Base-by-base conservation (phyloP, 2,329 filamentous ascomycete genomes). In the Ceratocystis variospora region DNA sequence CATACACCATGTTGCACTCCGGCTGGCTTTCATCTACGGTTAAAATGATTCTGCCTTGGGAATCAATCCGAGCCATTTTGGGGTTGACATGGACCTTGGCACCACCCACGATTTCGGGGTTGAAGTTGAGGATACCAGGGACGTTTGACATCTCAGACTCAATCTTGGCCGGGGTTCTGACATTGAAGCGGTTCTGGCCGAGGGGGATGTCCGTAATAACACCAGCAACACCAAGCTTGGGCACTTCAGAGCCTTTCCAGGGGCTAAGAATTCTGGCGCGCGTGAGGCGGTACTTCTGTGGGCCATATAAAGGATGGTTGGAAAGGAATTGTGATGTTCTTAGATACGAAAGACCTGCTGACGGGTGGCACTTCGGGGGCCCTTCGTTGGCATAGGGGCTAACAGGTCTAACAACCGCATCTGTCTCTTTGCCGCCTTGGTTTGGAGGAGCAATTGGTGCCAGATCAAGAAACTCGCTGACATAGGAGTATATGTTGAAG, bases 381-480 rank as follows among this genome's bases (percentile, higher is more conserved):
- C 83, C 83, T 15, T 75, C 72, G 61, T 76, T 75, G 10, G 79
- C 78, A 69, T 83, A 85, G 0, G 80, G 80, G 68, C 73, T 78
- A 33, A 70, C 69, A 28, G 68, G 67, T 19, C 63, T 65, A 10
- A 67, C 41, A 2, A 69, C 45, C 19, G 31, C 62, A 59, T 59
- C 28, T n/a, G 55, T 10, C 8, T 48, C 61, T n/a, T 65, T 68
- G 22, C 71, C 67, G 69, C 70, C 70, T 15, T 72, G 72, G 64
- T 71, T 72, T 44, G 67, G 70, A 33, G 71, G 73, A 68, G 74
- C 74, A 22, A 85, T 72, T 0, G 83, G 83, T 1, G 82, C 81
- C 17, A 87, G 79, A 70, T 87, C 85, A 63, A 87, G 76, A 73
- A 87, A 87, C 66, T 79, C 77, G 71, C 83, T 79, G 57, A 87